Evolutionary conservation across 179 eudicot genomes (phyloP), one percentile per base, ranked within the genome.

Genomic region (Corrigiola litoralis): DNA sequence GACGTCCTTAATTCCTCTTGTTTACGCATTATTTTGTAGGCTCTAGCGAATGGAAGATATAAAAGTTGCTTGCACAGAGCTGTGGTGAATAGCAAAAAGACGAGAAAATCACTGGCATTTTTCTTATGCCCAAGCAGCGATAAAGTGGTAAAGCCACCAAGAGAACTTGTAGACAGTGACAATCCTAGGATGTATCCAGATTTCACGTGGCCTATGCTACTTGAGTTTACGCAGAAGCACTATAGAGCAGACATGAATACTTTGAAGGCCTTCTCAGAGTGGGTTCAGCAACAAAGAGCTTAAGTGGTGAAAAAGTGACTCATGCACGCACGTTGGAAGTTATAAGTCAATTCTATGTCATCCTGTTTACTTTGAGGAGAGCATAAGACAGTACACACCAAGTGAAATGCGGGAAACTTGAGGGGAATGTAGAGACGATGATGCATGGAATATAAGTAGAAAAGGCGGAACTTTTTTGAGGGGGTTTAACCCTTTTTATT

Each of bases 61-160:
- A 76, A 69, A 67, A 81, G 88, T 68, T 81, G 88, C 69, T 52
- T 84, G 59, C 88, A 84, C 63, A 69, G 88, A 65, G 88, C 88
- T 1, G 83, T 84, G 75, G 85, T 81, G 59, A 84, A 84, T 46
- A 84, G 57, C 25, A 70, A 76, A 58, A 62, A 42, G 38, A 56
- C 81, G 11, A 81, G 88, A 61, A 84, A 79, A 64, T 84, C 85
- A 33, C 72, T 84, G 31, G 85, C 85, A 36, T 84, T 81, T 69
- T 81, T 84, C 52, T 50, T 84, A 20, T 73, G 84, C 37, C 85
- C 88, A 14, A 81, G 58, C 69, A 72, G 63, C 40, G 75, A 81
- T 34, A 78, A 72, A 58, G 72, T 83, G 73, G 83, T 81, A 65
- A 68, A 72, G 42, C 88, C 88, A 55, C 88, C 88, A 34, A 58